phyloP scores from a whole-genome alignment of 2,329 filamentous ascomycete genomes.

The Hypoxylon sp. region DNA sequence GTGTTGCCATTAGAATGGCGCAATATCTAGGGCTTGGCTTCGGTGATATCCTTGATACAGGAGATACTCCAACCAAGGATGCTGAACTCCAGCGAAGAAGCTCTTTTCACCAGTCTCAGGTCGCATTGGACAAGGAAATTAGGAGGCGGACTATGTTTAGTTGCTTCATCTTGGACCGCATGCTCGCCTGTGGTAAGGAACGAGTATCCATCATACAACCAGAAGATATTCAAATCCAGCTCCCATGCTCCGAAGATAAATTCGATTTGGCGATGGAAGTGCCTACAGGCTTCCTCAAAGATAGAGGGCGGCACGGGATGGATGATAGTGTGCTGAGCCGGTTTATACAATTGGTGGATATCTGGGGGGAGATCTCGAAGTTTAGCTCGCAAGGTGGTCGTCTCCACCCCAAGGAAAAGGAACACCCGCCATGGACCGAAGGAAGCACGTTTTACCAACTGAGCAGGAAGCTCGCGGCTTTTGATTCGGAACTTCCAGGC shows the following conservation, averaged over 20 bases:
- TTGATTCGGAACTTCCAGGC: conserved; percentile 68
- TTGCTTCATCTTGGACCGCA: conserved; percentile 79
- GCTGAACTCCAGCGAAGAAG: conserved; percentile 43
- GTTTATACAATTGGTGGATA: conserved; percentile 71
- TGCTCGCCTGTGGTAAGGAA: conserved; percentile 75
- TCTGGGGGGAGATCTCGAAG: conserved; percentile 71
- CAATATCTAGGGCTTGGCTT: conserved; percentile 74
- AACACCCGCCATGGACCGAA: conserved; percentile 71
- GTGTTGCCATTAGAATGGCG: conserved; percentile 74
- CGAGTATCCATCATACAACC: conserved; percentile 72
- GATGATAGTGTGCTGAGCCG: conserved; percentile 67
- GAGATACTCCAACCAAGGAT: conserved; percentile 46
- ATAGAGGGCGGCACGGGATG: conserved; percentile 49
- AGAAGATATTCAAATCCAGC: conserved; percentile 73
- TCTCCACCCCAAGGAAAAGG: conserved; percentile 59
- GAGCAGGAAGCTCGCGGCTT: conserved; percentile 64
- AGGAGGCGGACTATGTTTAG: conserved; percentile 80
- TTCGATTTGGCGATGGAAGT: conserved; percentile 75
- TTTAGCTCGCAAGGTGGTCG: conserved; percentile 69
- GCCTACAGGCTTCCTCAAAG: conserved; percentile 64
- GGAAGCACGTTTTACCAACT: conserved; percentile 69
- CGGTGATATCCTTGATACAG: conserved; percentile 59
- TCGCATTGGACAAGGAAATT: conserved; percentile 73
- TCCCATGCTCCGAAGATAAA: conserved; percentile 76
- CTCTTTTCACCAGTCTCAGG: conserved; percentile 46